Evolutionary conservation across 2,329 filamentous ascomycete species (phyloP).

Genomic region (Fusarium ambrosium): DNA sequence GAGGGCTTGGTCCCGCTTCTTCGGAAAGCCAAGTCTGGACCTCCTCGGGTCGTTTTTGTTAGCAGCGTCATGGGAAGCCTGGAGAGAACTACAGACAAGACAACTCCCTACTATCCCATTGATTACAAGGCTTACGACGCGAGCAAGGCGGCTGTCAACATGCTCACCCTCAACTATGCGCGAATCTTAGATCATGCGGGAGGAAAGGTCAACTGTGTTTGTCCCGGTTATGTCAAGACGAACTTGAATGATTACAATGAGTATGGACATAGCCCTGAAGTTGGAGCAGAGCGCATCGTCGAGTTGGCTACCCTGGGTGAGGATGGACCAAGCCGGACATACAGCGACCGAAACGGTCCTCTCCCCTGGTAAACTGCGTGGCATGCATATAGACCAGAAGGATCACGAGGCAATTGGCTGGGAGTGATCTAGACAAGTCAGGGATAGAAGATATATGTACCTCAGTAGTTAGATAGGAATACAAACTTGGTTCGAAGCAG

Average conservation of each 20-base stretch:
- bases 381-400: not conserved
- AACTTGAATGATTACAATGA: constrained; percentile 41
- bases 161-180: constrained; percentile 54
- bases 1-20: constrained; percentile 50
- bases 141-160: constrained; percentile 60
- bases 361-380: constrained; percentile 32
- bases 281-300: constrained; percentile 48
- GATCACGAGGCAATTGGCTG: not conserved
- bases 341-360: constrained; percentile 43
- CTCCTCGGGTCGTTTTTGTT: constrained; percentile 57
- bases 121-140: constrained; percentile 54
- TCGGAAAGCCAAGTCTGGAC: constrained; percentile 34
- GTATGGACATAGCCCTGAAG: constrained; percentile 36
- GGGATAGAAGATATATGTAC: not conserved
- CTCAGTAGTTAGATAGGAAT: not conserved
- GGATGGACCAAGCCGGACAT: constrained; percentile 49
- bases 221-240: constrained; percentile 54
- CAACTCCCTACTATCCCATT: constrained; percentile 41
- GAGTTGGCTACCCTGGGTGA: constrained; percentile 48
- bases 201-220: constrained; percentile 53
- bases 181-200: constrained; percentile 47
- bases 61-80: constrained; percentile 54
- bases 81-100: constrained; percentile 44
- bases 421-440: not conserved
- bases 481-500: not conserved